Base-by-base conservation (phyloP, 352 stramenopile species). In the Pythium dissotocum region DNA sequence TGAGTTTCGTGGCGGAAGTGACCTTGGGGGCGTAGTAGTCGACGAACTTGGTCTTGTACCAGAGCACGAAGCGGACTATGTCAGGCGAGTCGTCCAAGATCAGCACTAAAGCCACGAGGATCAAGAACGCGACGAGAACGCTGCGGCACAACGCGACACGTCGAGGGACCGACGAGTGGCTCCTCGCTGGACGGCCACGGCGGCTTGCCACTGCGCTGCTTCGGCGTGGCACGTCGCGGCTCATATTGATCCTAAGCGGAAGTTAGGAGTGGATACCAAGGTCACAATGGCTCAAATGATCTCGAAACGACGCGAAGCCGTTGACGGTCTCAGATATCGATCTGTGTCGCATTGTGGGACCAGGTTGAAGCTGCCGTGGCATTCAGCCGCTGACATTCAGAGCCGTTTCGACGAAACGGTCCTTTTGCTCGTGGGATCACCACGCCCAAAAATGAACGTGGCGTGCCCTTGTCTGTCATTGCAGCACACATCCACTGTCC, bases 1-100 rank as follows among this genome's bases (percentile, higher is more conserved):
- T 4, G 18, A 32, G 3, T 1, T 26, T 26, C 7, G 5, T n/a
- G 0, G 59, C 30, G 8, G 18, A 28, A 0, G 16, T 6, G 13
- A 62, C 4, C 62, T 83, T 83, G 9, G 76, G 71, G 18, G 56
- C 36, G 61, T 83, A 83, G 63, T 70, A 83, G 35, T 33, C 59
- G 28, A 74, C 32, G 49, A 83, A 80, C 21, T 67, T 69, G 24
- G 63, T 38, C 42, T 64, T 65, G 38, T 83, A 80, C 36, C 64
- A 57, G 2, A 57, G 24, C 6, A 76, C 13, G 32, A 78, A 77
- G 7, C 36, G 52, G 18, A 69, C 9, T 13, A 69, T 6, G 6
- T 51, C 18, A 8, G 9, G 10, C 18, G 32, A 51, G 46, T 59
- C 60, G 7, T 59, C 46, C 14, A 33, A 18, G 10, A 59, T 26